Conservation (phyloP, 1,139 yeast species). For the Hyphopichia pseudoburtonii region DNA sequence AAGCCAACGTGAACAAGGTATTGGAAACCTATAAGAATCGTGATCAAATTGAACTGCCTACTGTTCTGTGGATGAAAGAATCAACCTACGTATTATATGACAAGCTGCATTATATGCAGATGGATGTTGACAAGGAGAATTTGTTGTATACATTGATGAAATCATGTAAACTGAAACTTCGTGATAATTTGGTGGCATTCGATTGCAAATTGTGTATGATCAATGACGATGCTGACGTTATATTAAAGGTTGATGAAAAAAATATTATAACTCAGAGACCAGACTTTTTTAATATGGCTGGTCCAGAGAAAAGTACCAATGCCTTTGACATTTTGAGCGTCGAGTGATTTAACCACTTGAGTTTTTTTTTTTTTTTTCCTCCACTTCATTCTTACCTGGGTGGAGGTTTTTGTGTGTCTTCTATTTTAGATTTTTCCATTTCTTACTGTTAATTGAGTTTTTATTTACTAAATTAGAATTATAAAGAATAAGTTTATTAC, state of each 20-base stretch:
- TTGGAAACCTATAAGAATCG: slow-evolving; percentile 16
- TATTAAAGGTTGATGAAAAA: slow-evolving; percentile 33
- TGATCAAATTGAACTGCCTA: slow-evolving; percentile 18
- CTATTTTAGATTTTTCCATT: no score
- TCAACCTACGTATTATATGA: slow-evolving; percentile 47
- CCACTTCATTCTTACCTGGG: no score
- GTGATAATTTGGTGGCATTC: slow-evolving; percentile 46
- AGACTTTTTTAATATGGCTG: not conserved
- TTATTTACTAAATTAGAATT: no score
- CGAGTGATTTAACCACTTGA: not conserved
- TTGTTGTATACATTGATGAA: slow-evolving; percentile 33
- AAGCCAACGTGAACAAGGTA: slow-evolving; percentile 26
- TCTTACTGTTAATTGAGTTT: not conserved
- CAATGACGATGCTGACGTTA: slow-evolving; percentile 30
- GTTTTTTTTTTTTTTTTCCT: no score
- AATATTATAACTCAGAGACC: slow-evolving; percentile 4
- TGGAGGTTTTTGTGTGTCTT: no score
- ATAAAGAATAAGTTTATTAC: no score
- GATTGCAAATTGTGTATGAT: slow-evolving; percentile 47
- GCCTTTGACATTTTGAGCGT: slow-evolving; percentile 14
- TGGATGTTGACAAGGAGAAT: slow-evolving; percentile 30
- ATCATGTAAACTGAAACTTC: slow-evolving; percentile 27
- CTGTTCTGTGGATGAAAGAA: slow-evolving; percentile 40
- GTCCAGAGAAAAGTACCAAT: slow-evolving; percentile 10
- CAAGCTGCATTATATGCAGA: slow-evolving; percentile 15